Evolutionary conservation across 1,139 yeast species (phyloP), one percentile per base, ranked within the genome.

Genomic region (Taphrina communis): DNA sequence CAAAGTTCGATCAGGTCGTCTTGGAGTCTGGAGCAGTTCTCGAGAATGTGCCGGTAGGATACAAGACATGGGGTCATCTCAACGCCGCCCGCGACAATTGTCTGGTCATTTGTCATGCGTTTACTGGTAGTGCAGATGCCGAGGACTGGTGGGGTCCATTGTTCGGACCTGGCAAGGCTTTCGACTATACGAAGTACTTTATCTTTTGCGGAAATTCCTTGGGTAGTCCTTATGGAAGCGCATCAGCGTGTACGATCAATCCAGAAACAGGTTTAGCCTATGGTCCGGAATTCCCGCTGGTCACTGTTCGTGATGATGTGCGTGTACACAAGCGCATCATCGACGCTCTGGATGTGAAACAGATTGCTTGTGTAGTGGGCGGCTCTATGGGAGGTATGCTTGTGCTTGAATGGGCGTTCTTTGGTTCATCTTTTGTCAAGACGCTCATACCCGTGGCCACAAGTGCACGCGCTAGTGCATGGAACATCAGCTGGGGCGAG

Each of bases 351-450:
- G 91, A 89, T 0, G 90, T 94, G 38, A 83, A 83, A 69, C 84
- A 86, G 69, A 81, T 94, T 52, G 97, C 98, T 0, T 85, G 88
- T 65, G 96, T 90, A 4, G 85, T 94, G 70, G 99, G 99, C 41
- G 99, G 99, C 0, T 93, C 98, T 39, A 94, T 94, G 99, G 99
- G 99, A 50, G 99, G 99, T n/a, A 94, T 94, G 99, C 80, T 92
- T 66, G 93, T 94, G 0, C 80, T 94, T 73, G 99, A 94, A 77
- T 94, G 93, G 70, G 87, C 89, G 1, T 89, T 86, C 75, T 89
- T 85, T 73, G 89, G 90, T n/a, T 79, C 83, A 1, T 84, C 82
- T 2, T 94, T 86, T 75, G 96, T 94, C 21, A 84, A 84, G 70
- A 81, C 85, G 48, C 82, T 90, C 36, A 87, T 94, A 31, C 96